Evolutionary conservation across 805 yeast species (phyloP), one percentile per base, ranked within the genome.

Genomic region (Ogataea naganishii): DNA sequence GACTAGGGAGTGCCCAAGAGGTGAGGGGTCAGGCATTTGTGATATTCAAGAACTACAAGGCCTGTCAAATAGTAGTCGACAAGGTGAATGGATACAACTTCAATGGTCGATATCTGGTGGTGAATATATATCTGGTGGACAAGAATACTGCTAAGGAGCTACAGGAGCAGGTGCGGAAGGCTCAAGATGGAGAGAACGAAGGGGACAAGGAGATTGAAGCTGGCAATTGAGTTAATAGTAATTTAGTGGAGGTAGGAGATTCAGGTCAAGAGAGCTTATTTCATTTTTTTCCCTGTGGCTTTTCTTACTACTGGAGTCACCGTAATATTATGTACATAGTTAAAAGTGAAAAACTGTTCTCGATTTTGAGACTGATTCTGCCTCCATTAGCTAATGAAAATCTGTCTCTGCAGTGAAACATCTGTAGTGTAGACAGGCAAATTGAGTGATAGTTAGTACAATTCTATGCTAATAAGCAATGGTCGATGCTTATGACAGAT

Each of bases 61-160:
- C 63, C 36, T 77, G 81, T 11, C 48, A 46, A n/a, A 46, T 49
- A 19, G 80, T 81, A 0, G 56, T 64, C 14, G 65, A 61, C n/a
- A 75, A 69, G 35, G 46, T 75, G 30, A 69, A 69, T 30, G 84
- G 84, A 2, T 69, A 66, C 36, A 74, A 75, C 41, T 69, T 68
- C 38, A 65, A 69, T 35, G 74, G 75, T 7, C 43, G 83, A 32
- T 76, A 75, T 42, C 41, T 76, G 20, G 75, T 76, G 16, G 71
- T 74, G 7, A 47, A 61, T 30, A 31, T 63, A 34, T 73, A 64
- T 38, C 60, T 50, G 21, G 66, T 69, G 10, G 76, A 69, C 32
- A 55, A 46, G 38, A 38, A 55, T 7, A 47, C 44, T 19, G 43
- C 58, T 18, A 24, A 27, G 27, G 39, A 38, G 14, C 18, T 44